Evolutionary conservation across 331 rosid species (phyloP).

Genomic region (Saraca asoca): DNA sequence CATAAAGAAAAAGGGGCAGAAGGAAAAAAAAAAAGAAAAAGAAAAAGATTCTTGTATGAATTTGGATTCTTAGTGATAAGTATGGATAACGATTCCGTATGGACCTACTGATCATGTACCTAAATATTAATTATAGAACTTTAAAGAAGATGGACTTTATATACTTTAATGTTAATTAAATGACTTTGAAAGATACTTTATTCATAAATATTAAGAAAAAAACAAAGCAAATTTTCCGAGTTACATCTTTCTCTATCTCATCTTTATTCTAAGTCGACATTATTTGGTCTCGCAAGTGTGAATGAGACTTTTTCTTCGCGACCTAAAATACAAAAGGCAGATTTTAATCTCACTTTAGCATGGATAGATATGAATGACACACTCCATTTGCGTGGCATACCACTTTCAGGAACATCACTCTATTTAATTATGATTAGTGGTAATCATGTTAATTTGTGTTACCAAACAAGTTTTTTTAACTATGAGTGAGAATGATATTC

Average conservation of each 20-base stretch:
- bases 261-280: background rate
- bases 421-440: background rate
- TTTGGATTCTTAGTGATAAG: slow-evolving; percentile 30
- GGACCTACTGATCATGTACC: background rate
- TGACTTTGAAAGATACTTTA: slow-evolving; percentile 15
- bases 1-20: no score
- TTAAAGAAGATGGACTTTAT: slow-evolving; percentile 33
- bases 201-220: background rate
- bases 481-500: background rate
- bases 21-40: background rate
- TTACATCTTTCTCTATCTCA: background rate
- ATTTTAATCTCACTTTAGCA: slow-evolving; percentile 23
- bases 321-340: background rate
- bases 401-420: slow-evolving; percentile 11
- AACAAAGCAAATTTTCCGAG: background rate
- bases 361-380: slow-evolving; percentile 30
- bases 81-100: slow-evolving; percentile 32
- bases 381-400: slow-evolving; percentile 29
- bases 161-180: slow-evolving; percentile 28
- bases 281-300: slow-evolving; percentile 31
- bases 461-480: slow-evolving; percentile 18
- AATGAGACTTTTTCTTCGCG: slow-evolving; percentile 21
- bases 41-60: background rate
- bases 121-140: slow-evolving; percentile 9
- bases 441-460: slow-evolving; percentile 8